Evolutionary conservation across 1,284 basidiomycete genomes (phyloP).

Genomic region (Apiotrichum domesticum): DNA sequence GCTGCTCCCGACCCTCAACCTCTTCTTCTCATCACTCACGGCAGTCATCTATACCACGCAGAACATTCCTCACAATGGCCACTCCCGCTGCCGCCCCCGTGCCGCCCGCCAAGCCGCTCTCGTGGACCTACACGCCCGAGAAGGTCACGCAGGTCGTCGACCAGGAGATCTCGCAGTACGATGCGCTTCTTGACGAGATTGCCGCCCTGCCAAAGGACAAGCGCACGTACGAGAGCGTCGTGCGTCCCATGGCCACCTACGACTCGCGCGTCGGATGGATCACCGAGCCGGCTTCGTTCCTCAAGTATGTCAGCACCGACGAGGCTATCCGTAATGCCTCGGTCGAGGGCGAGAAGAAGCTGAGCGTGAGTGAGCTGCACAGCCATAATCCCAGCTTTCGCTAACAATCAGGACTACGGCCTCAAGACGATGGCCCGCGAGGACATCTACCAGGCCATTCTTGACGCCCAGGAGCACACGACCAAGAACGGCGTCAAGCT

Average conservation of each 20-base stretch:
- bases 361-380: slow-evolving; percentile 2
- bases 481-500: slow-evolving; percentile 7
- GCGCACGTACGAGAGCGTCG: slow-evolving; percentile 16
- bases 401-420: slow-evolving; percentile 11
- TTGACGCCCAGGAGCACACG: slow-evolving; percentile 13
- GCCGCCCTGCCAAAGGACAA: slow-evolving; percentile 14
- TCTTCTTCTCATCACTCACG: not conserved
- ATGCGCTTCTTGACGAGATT: slow-evolving; percentile 9
- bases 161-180: slow-evolving; percentile 3
- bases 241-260: slow-evolving; percentile 11
- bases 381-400: not conserved
- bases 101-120: slow-evolving; percentile 13
- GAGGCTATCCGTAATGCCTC: slow-evolving; percentile 14
- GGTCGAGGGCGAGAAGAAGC: slow-evolving; percentile 14
- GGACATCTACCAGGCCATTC: slow-evolving; percentile 17
- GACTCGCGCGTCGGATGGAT: slow-evolving; percentile 4
- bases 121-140: slow-evolving; percentile 13
- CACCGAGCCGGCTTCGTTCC: slow-evolving; percentile 10
- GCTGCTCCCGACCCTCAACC: not conserved
- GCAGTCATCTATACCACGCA: not conserved
- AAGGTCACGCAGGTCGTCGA: slow-evolving; percentile 6
- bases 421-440: slow-evolving; percentile 13
- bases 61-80: not conserved
- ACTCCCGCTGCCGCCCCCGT: slow-evolving; percentile 6
- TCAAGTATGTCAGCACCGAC: slow-evolving; percentile 16